A percentile compares a stretch with the other conserved stretches of the same genome.
phyloP scores from a whole-genome alignment of 371 early-diverging fungal species.

The Choanephora cucurbitarum region DNA sequence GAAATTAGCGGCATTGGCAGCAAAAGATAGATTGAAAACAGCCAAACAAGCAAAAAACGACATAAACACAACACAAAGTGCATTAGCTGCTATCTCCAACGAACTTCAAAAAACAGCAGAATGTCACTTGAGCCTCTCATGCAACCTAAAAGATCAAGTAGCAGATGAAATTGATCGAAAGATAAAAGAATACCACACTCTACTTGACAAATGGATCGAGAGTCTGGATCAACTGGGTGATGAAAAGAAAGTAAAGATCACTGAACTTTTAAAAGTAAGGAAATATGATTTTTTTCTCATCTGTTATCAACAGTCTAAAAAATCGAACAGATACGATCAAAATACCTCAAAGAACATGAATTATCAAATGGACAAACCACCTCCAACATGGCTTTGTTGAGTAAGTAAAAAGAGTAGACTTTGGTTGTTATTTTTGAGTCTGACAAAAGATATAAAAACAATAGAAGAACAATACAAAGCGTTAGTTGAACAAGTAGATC shows the following conservation, averaged over 20 bases:
- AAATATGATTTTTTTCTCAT: too few species aligned
- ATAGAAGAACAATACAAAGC: slow-evolving; percentile 30
- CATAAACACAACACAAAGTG: slow-evolving; percentile 13
- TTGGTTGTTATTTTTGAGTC: too few species aligned
- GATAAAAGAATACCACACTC: slow-evolving; percentile 13
- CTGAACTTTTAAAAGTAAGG: slow-evolving; percentile 23
- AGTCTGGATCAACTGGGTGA: slow-evolving; percentile 16
- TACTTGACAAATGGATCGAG: slow-evolving; percentile 26
- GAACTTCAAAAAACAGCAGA: slow-evolving; percentile 37
- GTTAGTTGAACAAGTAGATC: slow-evolving; percentile 27
- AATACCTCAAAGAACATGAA: slow-evolving; percentile 25
- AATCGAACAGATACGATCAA: slow-evolving; percentile 13
- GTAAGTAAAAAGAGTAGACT: too few species aligned
- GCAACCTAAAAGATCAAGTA: slow-evolving; percentile 25
- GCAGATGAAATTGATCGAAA: slow-evolving; percentile 19
- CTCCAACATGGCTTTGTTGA: slow-evolving; percentile 13
- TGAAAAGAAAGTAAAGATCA: slow-evolving; percentile 14
- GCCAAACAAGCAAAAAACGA: slow-evolving; percentile 11
- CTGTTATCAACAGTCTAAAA: too few species aligned
- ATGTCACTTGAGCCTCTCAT: slow-evolving; percentile 39
- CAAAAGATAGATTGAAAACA: not conserved
- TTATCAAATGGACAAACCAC: slow-evolving; percentile 16
- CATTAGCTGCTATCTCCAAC: slow-evolving; percentile 22
- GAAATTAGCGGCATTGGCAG: slow-evolving; percentile 21
- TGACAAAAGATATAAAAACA: too few species aligned